Conservation (phyloP, 1,284 basidiomycete genomes). For the Rhodofomes roseus region DNA sequence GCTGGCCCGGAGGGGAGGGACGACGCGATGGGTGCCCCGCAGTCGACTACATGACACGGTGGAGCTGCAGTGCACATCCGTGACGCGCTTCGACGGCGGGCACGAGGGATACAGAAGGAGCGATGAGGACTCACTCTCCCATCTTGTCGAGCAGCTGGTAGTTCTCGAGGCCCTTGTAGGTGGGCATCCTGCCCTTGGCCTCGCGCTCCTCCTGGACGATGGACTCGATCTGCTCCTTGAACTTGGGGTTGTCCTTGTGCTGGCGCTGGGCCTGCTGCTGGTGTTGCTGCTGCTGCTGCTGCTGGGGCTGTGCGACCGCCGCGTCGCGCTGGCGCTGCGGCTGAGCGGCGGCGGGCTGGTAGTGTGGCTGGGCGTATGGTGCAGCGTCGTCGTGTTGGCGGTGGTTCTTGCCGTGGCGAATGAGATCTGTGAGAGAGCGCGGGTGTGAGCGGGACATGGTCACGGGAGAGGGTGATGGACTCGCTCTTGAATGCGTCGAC, state of each 20-base stretch:
- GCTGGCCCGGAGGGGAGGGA: not conserved
- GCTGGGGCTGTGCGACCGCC: slow-evolving; percentile 12
- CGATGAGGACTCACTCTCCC: slow-evolving; percentile 75
- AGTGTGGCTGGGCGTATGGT: slow-evolving; percentile 18
- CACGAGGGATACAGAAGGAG: slow-evolving; percentile 4
- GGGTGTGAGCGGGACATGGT: slow-evolving; percentile 9
- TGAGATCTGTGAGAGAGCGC: slow-evolving; percentile 54
- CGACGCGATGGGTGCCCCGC: not conserved
- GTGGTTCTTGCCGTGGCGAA: slow-evolving; percentile 79
- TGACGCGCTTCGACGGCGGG: slow-evolving; percentile 1
- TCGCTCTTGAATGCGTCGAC: slow-evolving; percentile 34
- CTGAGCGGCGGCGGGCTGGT: slow-evolving; percentile 20
- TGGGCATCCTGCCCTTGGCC: slow-evolving; percentile 75
- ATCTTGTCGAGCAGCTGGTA: slow-evolving; percentile 87
- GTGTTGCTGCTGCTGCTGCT: slow-evolving; percentile 21
- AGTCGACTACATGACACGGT: not conserved
- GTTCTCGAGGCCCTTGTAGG: slow-evolving; percentile 81
- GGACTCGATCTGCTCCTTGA: slow-evolving; percentile 62
- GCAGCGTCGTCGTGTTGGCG: slow-evolving; percentile 31
- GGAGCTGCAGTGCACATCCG: not conserved
- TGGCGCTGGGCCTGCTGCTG: slow-evolving; percentile 23
- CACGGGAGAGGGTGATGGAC: slow-evolving; percentile 7
- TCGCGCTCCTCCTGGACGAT: slow-evolving; percentile 79
- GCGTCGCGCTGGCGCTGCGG: slow-evolving; percentile 27
- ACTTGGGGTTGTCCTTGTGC: slow-evolving; percentile 35